These are phyloP conservation scores for Leonotis leonurus DNA, from an alignment of 257 asterid genomes.

Conservation along the genomic window DNA sequence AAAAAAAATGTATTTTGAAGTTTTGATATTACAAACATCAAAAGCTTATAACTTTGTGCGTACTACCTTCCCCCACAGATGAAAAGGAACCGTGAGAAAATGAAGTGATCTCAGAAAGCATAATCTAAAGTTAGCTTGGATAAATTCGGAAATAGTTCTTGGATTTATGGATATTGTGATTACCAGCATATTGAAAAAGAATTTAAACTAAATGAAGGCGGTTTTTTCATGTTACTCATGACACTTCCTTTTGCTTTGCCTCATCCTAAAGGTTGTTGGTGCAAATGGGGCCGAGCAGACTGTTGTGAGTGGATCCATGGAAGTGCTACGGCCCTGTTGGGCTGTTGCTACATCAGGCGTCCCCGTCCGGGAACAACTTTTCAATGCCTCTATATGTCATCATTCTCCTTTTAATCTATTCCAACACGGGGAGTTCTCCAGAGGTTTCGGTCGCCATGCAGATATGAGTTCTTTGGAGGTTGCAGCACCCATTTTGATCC, in stretches of 20 bases:
- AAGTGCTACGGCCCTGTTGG: constrained; percentile 95
- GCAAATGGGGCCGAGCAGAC: constrained; percentile 95
- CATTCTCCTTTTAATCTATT: constrained; percentile 80
- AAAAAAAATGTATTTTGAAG: background rate
- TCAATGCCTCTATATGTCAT: constrained; percentile 95
- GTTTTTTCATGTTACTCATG: background rate
- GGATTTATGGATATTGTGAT: too few relatives aligned
- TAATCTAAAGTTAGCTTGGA: background rate
- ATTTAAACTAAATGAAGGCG: background rate
- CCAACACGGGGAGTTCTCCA: constrained; percentile 75
- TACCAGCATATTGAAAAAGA: background rate
- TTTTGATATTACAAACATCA: background rate
- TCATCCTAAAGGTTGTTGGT: constrained; percentile 65
- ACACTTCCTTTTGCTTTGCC: background rate
- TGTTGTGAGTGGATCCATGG: constrained; percentile 92
- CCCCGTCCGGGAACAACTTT: constrained; percentile 89
- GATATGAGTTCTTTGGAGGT: constrained; percentile 76
- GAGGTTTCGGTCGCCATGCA: constrained; percentile 52
- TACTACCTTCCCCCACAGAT: background rate
- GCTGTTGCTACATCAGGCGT: constrained; percentile 99
- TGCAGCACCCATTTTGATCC: constrained; percentile 87
- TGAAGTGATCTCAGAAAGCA: background rate
- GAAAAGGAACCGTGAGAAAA: background rate
- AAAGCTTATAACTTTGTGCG: background rate
- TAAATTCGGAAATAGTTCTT: too few relatives aligned